phyloP scores from a whole-genome alignment of 441 rosid species.

The Brassica hybrid region DNA sequence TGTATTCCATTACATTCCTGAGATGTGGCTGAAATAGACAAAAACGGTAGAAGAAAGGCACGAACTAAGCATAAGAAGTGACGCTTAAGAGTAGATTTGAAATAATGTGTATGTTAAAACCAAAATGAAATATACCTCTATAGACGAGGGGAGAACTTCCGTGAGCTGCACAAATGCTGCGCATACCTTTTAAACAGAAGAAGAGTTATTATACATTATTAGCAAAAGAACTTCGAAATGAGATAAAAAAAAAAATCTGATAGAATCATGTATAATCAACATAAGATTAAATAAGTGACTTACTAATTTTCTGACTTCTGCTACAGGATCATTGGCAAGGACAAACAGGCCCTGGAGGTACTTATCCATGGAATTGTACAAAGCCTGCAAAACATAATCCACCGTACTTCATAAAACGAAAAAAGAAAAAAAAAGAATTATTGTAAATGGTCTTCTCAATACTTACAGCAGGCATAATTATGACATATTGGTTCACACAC shows the following conservation, averaged over 20 bases:
- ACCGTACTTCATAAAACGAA: neutral
- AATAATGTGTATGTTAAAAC: constrained; percentile 18
- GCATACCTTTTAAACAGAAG: constrained; percentile 72
- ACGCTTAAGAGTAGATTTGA: neutral
- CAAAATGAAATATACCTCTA: constrained; percentile 65
- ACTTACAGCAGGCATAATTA: constrained; percentile 98
- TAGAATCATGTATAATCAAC: neutral
- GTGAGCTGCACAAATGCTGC: constrained; percentile 94
- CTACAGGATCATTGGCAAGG: constrained; percentile 81
- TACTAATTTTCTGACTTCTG: constrained; percentile 96
- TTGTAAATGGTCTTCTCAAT: constrained; percentile 8
- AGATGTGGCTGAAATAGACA: constrained; percentile 79
- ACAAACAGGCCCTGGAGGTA: constrained; percentile 93
- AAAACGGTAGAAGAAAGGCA: no score
- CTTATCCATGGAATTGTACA: constrained; percentile 79
- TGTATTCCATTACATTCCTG: constrained; percentile 85
- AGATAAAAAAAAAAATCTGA: neutral
- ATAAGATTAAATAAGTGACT: constrained; percentile 11
- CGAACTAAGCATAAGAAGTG: neutral
- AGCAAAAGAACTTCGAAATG: constrained; percentile 6
- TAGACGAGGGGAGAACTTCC: constrained; percentile 83
- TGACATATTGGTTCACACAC: constrained; percentile 87
- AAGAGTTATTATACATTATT: constrained; percentile 4
- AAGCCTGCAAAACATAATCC: constrained; percentile 58
- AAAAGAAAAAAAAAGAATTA: no score